phyloP scores from a whole-genome alignment of 2,329 filamentous ascomycete genomes.

The Cytospora mali region DNA sequence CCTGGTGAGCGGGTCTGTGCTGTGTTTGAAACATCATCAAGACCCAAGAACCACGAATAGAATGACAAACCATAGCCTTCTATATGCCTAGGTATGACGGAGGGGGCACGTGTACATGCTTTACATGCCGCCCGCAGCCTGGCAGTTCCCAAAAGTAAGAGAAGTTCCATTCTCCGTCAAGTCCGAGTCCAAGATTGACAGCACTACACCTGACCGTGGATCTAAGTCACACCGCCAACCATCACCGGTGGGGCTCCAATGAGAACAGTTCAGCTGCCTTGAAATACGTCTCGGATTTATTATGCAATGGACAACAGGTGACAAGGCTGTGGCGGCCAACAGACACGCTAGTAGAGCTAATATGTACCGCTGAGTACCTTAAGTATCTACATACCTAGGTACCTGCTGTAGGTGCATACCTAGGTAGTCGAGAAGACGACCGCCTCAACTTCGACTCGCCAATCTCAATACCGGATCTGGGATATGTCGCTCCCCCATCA shows the following conservation, averaged over 20 bases:
- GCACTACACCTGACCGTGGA: not conserved
- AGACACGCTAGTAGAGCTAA: no score
- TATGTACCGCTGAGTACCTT: no score
- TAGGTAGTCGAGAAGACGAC: not conserved
- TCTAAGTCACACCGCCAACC: not conserved
- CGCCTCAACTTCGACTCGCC: not conserved
- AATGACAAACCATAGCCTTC: not conserved
- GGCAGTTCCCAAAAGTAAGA: no score
- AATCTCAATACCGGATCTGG: constrained; percentile 23
- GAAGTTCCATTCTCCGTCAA: not conserved
- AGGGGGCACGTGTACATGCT: not conserved
- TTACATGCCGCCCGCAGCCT: no score
- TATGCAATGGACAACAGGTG: not conserved
- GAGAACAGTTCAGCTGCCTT: no score
- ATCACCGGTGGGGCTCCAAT: no score
- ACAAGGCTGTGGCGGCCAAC: not conserved
- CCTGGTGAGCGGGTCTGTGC: not conserved
- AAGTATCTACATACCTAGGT: no score
- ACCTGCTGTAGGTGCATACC: no score
- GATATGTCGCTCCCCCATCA: constrained; percentile 23
- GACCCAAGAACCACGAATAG: not conserved
- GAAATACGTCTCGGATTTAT: no score
- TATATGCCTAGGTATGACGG: no score
- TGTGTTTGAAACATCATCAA: not conserved
- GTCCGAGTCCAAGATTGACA: not conserved